These are phyloP conservation scores for Phaeoacremonium minimum DNA, from an alignment of 2,329 filamentous ascomycete genomes.

Conservation along the genomic window DNA sequence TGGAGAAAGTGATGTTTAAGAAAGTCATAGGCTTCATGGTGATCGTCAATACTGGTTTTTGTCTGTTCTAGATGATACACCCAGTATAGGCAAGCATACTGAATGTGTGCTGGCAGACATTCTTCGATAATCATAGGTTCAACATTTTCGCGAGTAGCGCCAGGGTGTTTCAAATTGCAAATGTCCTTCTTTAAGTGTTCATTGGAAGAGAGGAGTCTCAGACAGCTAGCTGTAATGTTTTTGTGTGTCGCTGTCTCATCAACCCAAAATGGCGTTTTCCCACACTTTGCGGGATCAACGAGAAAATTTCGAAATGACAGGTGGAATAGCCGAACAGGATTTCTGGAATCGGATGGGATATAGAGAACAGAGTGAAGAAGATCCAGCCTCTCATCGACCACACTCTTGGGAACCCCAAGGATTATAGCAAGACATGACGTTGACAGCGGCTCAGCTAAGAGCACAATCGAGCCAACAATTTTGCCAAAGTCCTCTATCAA, in stretches of 20 bases:
- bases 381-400: constrained; percentile 16
- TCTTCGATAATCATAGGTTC: constrained; percentile 13
- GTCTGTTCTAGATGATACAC: constrained; percentile 22
- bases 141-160: constrained; percentile 16
- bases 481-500: constrained; percentile 15
- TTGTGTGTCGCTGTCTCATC: constrained; percentile 25
- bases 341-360: constrained; percentile 15
- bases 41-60: constrained; percentile 17
- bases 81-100: constrained; percentile 36
- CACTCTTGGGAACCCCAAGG: constrained; percentile 12
- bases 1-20: constrained; percentile 31
- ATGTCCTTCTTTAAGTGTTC: constrained; percentile 27
- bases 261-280: constrained; percentile 26
- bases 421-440: constrained; percentile 17
- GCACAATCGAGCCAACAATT: constrained; percentile 24
- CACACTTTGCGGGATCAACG: constrained; percentile 17
- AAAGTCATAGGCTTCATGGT: constrained; percentile 24
- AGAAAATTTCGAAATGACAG: constrained; percentile 34
- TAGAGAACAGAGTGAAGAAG: constrained; percentile 27
- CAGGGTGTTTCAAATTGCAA: constrained; percentile 22
- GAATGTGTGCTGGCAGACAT: constrained; percentile 20
- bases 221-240: constrained; percentile 24
- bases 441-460: constrained; percentile 24
- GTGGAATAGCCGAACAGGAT: constrained; percentile 23
- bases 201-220: constrained; percentile 23